These are phyloP conservation scores for Carex scoparia DNA, from an alignment of 176 grass and related monocot genomes.

Conservation along the genomic window DNA sequence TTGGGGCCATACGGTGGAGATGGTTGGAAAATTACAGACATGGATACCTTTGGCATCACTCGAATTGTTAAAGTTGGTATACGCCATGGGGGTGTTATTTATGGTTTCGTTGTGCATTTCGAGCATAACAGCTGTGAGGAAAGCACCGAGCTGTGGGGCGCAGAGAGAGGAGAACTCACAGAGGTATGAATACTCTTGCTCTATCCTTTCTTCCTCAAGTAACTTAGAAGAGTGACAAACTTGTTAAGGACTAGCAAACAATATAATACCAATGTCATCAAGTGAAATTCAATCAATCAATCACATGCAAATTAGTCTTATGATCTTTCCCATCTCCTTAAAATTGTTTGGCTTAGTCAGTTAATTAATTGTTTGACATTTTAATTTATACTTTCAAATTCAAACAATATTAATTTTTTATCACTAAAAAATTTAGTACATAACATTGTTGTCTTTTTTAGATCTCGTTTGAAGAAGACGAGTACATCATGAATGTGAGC, in stretches of 20 bases:
- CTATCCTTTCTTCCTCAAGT: neutral
- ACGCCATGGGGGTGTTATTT: neutral
- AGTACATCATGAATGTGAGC: neutral
- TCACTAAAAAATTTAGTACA: neutral
- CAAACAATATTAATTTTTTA: neutral
- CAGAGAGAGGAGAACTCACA: neutral
- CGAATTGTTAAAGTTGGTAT: neutral
- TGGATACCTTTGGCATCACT: neutral
- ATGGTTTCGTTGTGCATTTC: neutral
- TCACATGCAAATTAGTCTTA: neutral
- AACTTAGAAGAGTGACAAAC: neutral
- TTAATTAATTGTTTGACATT: neutral
- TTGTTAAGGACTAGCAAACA: neutral
- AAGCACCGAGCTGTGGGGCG: too few relatives aligned
- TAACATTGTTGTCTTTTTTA: neutral
- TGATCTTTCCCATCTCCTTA: neutral
- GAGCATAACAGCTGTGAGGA: too few relatives aligned
- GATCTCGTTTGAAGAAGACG: slow-evolving; percentile 21
- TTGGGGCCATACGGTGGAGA: neutral
- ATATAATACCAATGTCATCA: neutral
- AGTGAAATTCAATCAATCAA: neutral
- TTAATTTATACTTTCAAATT: neutral
- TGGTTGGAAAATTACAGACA: neutral
- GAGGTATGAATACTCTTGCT: neutral
- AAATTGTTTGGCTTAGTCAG: neutral